A percentile compares a stretch with the other conserved stretches of the same genome.
Evolutionary conservation across 2,329 filamentous ascomycete species (phyloP).

Genomic region (Davidsoniella virescens): DNA sequence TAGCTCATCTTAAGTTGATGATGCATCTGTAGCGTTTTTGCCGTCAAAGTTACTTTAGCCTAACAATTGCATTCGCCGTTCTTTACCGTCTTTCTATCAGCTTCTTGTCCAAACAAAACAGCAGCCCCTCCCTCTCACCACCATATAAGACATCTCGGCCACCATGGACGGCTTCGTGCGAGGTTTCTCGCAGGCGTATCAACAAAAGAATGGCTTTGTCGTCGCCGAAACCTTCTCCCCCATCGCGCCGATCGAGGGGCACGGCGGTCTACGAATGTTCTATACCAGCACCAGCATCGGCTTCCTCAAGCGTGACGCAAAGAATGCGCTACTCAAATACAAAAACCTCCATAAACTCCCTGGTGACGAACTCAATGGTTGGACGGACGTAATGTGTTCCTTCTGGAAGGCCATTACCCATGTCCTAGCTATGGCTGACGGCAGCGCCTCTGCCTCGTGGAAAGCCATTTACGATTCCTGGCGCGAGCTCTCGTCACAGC

Average conservation of each 20-base stretch:
- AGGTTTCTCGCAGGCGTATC: constrained; percentile 56
- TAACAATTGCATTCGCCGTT: no score
- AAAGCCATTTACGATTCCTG: constrained; percentile 72
- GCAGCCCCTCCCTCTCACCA: background rate
- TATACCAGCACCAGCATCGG: constrained; percentile 53
- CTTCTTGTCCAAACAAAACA: no score
- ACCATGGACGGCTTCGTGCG: constrained; percentile 53
- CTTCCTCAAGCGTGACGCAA: constrained; percentile 52
- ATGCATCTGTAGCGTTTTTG: no score
- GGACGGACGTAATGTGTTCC: constrained; percentile 67
- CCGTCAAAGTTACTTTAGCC: no score
- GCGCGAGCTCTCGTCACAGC: constrained; percentile 63
- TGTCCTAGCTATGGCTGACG: constrained; percentile 49
- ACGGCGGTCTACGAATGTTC: constrained; percentile 52
- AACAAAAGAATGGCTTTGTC: constrained; percentile 48
- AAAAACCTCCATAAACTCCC: constrained; percentile 37
- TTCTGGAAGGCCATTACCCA: constrained; percentile 75
- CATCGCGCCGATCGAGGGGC: constrained; percentile 42
- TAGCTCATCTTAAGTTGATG: no score
- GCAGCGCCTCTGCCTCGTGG: constrained; percentile 34
- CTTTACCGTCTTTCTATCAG: no score
- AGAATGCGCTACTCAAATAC: constrained; percentile 51
- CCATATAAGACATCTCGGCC: background rate
- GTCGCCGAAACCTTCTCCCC: constrained; percentile 65
- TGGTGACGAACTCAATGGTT: constrained; percentile 58